phyloP scores from a whole-genome alignment of 2,329 filamentous ascomycete genomes.

The Thermomyces lanuginosus region DNA sequence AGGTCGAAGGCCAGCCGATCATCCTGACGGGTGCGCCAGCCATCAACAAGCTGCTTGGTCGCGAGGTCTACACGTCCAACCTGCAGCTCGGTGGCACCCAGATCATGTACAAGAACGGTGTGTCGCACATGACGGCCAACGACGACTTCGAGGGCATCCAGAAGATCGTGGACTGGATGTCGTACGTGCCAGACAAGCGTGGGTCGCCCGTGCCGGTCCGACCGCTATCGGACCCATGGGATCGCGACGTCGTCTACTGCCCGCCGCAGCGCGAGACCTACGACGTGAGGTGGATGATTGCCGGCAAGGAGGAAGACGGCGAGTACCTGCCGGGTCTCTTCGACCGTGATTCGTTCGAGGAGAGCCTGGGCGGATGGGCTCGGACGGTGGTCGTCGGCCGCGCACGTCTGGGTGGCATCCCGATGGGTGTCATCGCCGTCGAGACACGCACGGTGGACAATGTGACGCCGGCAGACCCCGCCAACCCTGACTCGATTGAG shows the following conservation, averaged over 20 bases:
- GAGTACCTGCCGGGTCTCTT: constrained; percentile 86
- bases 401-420: constrained; percentile 89
- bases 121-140: constrained; percentile 94
- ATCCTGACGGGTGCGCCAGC: constrained; percentile 95
- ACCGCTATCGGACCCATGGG: constrained; percentile 71
- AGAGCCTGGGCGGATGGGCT: constrained; percentile 92
- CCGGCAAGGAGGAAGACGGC: constrained; percentile 64
- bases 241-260: constrained; percentile 73
- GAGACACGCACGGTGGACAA: constrained; percentile 96
- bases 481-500: constrained; percentile 96
- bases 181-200: constrained; percentile 91
- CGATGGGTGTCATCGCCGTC: constrained; percentile 94
- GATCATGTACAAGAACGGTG: constrained; percentile 99
- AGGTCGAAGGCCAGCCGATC: constrained; percentile 97
- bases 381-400: constrained; percentile 92
- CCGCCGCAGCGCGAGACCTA: constrained; percentile 70
- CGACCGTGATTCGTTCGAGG: constrained; percentile 91
- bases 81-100: constrained; percentile 98
- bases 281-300: constrained; percentile 88
- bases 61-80: constrained; percentile 98
- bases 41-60: constrained; percentile 93
- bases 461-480: constrained; percentile 86
- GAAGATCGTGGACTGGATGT: constrained; percentile 97
- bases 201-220: constrained; percentile 84
- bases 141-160: constrained; percentile 97